Conservation (phyloP, 2,329 filamentous ascomycete genomes). For the Westerdykella aurantiaca region DNA sequence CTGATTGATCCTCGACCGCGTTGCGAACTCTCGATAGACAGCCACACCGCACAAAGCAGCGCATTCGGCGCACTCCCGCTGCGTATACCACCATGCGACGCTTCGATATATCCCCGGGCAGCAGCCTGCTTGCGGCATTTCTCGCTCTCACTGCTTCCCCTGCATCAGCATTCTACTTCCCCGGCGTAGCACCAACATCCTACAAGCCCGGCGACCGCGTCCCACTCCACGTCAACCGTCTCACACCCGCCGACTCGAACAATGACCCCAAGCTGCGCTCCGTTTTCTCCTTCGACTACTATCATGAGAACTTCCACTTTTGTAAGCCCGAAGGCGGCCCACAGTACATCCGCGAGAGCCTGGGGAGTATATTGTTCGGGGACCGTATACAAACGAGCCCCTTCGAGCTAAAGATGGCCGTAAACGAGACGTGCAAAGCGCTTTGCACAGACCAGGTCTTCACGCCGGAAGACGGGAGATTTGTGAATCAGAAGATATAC, state of each 20-base stretch:
- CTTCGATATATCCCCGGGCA: conserved; percentile 17
- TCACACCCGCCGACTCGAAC: conserved; percentile 75
- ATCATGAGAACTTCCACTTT: conserved; percentile 80
- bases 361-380: conserved; percentile 95
- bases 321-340: conserved; percentile 74
- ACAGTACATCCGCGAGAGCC: conserved; percentile 74
- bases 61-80: background rate
- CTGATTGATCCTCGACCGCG: no score
- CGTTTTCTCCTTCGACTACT: conserved; percentile 96
- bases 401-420: conserved; percentile 78
- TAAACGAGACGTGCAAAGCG: conserved; percentile 80
- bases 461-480: conserved; percentile 61
- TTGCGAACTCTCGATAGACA: no score
- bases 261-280: conserved; percentile 78
- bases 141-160: conserved; percentile 24
- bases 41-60: background rate
- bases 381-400: conserved; percentile 97
- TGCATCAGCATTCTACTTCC: conserved; percentile 78
- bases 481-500: conserved; percentile 75
- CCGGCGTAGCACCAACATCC: conserved; percentile 88
- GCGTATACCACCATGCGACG: conserved; percentile 24
- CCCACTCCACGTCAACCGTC: conserved; percentile 84
- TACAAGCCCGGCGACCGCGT: conserved; percentile 77
- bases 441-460: conserved; percentile 66
- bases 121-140: conserved; percentile 24